Conservation (phyloP, 176 grass and related monocot genomes). For the Carex myosuroides region DNA sequence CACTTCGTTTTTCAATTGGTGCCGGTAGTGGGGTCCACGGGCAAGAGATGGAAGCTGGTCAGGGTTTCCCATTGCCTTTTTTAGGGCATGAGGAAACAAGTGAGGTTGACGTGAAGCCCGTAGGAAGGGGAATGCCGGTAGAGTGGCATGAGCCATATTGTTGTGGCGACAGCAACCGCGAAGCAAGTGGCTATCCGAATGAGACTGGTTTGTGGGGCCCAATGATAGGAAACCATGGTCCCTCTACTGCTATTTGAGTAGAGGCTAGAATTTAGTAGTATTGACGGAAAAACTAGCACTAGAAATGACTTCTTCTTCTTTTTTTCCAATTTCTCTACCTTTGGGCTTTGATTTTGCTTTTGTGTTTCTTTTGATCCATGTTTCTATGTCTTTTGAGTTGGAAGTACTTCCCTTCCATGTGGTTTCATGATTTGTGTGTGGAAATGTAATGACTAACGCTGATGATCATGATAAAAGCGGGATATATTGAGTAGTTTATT, state of each 20-base stretch:
- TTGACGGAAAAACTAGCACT: constrained; percentile 36
- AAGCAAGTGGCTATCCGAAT: constrained; percentile 32
- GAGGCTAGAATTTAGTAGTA: constrained; percentile 38
- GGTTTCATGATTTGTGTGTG: constrained; percentile 18
- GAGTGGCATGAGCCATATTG: constrained; percentile 47
- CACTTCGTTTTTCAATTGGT: constrained; percentile 13
- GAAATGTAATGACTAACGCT: background rate
- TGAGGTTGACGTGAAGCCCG: constrained; percentile 38
- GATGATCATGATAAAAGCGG: constrained; percentile 19
- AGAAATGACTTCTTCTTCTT: constrained; percentile 31
- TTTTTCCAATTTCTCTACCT: constrained; percentile 16
- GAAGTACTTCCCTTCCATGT: constrained; percentile 23
- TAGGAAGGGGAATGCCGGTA: constrained; percentile 40
- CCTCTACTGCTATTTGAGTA: constrained; percentile 46
- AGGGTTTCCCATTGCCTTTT: constrained; percentile 4
- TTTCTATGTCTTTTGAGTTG: constrained; percentile 16
- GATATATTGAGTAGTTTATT: background rate
- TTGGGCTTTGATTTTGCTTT: constrained; percentile 24
- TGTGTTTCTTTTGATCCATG: constrained; percentile 9
- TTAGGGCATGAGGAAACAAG: constrained; percentile 12
- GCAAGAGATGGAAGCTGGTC: constrained; percentile 6
- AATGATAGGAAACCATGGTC: constrained; percentile 54
- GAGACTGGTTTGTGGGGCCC: constrained; percentile 57
- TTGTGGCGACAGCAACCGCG: constrained; percentile 46
- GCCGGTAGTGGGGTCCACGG: background rate